Conservation (phyloP, 306 rosid species). For the Citrullus amarus region DNA sequence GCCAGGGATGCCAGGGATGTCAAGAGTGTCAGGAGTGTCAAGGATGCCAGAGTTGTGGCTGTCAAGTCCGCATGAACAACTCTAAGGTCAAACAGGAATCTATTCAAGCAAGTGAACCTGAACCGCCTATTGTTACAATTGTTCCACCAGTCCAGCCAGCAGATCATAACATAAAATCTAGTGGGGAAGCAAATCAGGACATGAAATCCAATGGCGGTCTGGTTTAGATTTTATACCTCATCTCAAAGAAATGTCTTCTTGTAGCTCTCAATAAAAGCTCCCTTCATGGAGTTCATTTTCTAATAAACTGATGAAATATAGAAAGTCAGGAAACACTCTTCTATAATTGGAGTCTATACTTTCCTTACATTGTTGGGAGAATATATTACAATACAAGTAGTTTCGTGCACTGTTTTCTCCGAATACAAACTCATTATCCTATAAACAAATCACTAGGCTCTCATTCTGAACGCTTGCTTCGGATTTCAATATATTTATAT, state of each 20-base stretch:
- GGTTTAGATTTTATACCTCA: constrained; percentile 4
- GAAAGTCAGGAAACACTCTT: neutral
- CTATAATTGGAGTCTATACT: neutral
- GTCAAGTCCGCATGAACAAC: neutral
- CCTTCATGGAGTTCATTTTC: neutral
- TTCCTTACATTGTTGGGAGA: neutral
- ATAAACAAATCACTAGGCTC: neutral
- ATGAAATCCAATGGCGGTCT: neutral
- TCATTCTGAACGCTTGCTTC: neutral
- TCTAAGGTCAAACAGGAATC: neutral
- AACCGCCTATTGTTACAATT: no score
- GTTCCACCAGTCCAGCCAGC: neutral
- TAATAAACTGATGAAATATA: neutral
- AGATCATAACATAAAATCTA: neutral
- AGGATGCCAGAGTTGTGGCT: neutral
- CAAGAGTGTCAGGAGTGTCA: neutral
- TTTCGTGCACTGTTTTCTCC: neutral
- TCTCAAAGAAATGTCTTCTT: neutral
- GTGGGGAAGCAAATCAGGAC: neutral
- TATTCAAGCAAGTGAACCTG: neutral
- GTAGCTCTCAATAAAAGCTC: neutral
- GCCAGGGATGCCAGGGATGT: neutral
- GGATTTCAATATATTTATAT: neutral
- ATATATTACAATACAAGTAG: neutral
- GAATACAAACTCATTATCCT: neutral